Conservation (phyloP, 2,329 filamentous ascomycete genomes). For the Penicillium sp. region DNA sequence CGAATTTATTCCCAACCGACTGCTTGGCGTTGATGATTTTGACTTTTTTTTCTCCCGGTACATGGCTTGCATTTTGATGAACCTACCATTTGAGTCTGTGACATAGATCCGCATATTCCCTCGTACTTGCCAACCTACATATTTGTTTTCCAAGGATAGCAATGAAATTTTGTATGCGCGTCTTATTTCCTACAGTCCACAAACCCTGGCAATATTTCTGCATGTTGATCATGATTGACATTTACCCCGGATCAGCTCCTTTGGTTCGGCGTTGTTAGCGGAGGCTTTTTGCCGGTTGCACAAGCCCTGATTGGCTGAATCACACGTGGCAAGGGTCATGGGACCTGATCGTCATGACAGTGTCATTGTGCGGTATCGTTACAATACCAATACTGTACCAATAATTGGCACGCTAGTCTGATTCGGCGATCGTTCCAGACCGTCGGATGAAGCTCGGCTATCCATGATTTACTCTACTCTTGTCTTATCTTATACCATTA, state of each 20-base stretch:
- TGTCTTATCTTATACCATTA: too few relatives aligned
- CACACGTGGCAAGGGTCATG: slow-evolving; percentile 18
- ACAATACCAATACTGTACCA: slow-evolving; percentile 4
- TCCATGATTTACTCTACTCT: too few relatives aligned
- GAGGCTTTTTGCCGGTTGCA: slow-evolving; percentile 1
- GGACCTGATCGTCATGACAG: slow-evolving; percentile 3
- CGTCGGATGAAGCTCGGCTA: too few relatives aligned
- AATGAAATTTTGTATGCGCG: too few relatives aligned
- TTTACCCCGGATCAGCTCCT: slow-evolving; percentile 21
- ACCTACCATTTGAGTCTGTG: too few relatives aligned
- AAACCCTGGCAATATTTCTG: neutral
- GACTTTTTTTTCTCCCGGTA: neutral
- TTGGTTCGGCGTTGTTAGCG: slow-evolving; percentile 10
- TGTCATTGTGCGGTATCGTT: slow-evolving; percentile 1
- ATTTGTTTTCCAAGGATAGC: too few relatives aligned
- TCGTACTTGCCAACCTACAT: too few relatives aligned
- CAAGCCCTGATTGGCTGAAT: slow-evolving; percentile 4
- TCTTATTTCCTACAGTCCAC: too few relatives aligned
- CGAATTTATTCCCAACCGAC: slow-evolving; percentile 4
- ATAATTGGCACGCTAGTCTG: neutral
- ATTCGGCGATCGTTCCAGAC: too few relatives aligned
- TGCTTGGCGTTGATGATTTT: slow-evolving; percentile 9
- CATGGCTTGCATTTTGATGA: too few relatives aligned
- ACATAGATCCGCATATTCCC: too few relatives aligned
- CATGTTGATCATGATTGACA: slow-evolving; percentile 1